Evolutionary conservation across 495 filamentous ascomycete genomes (phyloP), one percentile per base, ranked within the genome.

Genomic region (Aspergillus asperescens): DNA sequence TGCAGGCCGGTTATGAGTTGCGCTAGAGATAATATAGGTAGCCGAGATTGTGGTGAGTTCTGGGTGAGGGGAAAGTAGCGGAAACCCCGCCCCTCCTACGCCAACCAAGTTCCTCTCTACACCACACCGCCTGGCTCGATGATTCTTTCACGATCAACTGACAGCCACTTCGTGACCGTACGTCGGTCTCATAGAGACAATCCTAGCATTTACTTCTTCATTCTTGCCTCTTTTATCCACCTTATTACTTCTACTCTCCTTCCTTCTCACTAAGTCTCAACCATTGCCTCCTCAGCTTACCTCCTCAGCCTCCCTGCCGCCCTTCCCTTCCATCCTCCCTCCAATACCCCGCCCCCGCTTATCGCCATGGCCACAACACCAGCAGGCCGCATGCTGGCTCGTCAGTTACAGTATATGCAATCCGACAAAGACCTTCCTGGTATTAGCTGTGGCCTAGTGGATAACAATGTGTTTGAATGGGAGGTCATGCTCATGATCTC

Each of bases 401-500:
- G 87, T 16, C 94, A 98, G 71, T 79, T 97, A 35, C 93, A 93
- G 74, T 82, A 90, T 58, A 96, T 98, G 82, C 89, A 96, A 68
- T 84, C 79, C 13, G 87, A 89, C 60, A 90, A 88, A 62, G 89
- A 95, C 69, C 85, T 96, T 25, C 89, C 90, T 0, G 93, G 90
- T 31, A 96, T 98, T 61, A 95, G 89, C 56, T 93, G 87, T 64
- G 93, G 93, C 1, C 75, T 98, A 25, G 83, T 93, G 20, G 82
- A 84, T 55, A 84, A 76, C 73, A 96, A 95, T 64, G 85, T 97
- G n/a, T 96, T 95, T 57, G 87, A 96, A 75, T 98, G 93, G 93
- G 92, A 97, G 67, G 90, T 98, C 13, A 95, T 96, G 87, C 80
- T 98, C 28, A 98, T 98, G 93, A 93, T 98, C 61, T 88, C 79